Conservation (phyloP, 371 early-diverging fungal genomes). For the Smittium culicis region DNA sequence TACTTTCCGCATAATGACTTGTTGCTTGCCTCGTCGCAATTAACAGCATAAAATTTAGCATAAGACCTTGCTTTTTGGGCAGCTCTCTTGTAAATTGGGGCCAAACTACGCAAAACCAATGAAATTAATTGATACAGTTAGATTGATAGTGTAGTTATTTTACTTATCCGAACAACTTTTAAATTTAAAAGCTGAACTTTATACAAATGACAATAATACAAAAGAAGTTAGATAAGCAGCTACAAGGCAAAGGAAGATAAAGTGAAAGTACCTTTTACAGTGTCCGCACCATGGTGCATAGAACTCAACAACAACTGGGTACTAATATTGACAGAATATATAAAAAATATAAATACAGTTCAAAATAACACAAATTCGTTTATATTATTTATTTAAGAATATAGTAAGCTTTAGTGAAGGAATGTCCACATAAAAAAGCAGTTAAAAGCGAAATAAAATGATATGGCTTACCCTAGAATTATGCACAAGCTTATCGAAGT, state of each 20-base stretch:
- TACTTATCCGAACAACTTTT: too few relatives aligned
- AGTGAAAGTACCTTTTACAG: slow-evolving; percentile 46
- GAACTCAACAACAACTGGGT: slow-evolving; percentile 70
- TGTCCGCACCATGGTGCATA: slow-evolving; percentile 92
- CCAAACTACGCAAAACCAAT: slow-evolving; percentile 32
- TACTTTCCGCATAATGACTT: slow-evolving; percentile 56
- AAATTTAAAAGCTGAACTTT: too few relatives aligned
- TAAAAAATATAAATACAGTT: background rate
- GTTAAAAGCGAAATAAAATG: background rate
- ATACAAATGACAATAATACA: too few relatives aligned
- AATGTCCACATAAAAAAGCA: too few relatives aligned
- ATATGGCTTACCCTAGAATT: background rate
- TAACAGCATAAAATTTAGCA: slow-evolving; percentile 67
- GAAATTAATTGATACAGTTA: too few relatives aligned
- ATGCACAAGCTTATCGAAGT: background rate
- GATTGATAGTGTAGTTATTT: too few relatives aligned
- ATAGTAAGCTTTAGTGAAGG: too few relatives aligned
- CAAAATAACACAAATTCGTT: background rate
- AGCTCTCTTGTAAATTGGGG: slow-evolving; percentile 75
- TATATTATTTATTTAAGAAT: too few relatives aligned
- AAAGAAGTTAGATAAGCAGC: too few relatives aligned
- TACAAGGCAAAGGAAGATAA: background rate
- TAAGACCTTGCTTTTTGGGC: slow-evolving; percentile 66
- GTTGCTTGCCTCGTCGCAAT: slow-evolving; percentile 76
- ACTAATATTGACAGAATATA: slow-evolving; percentile 26